A percentile compares a stretch with the other conserved stretches of the same genome.
phyloP scores from a whole-genome alignment of 768 basidiomycete species.

The Trametes cubensis region DNA sequence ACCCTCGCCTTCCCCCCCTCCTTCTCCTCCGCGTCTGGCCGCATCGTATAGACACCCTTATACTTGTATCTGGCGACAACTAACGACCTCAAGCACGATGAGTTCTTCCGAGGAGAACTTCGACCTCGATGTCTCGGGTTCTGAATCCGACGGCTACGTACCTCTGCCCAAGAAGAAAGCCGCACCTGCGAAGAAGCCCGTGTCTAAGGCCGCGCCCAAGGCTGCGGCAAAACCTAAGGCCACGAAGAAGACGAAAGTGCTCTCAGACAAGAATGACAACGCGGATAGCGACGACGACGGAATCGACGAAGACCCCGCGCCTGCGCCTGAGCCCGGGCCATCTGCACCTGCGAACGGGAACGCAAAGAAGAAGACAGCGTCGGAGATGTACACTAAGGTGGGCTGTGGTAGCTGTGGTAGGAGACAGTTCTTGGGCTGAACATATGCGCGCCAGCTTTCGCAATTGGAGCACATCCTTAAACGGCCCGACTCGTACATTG shows the following conservation, averaged over 20 bases:
- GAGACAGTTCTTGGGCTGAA: conserved; percentile 7
- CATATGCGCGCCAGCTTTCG: conserved; percentile 60
- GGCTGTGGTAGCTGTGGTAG: conserved; percentile 22
- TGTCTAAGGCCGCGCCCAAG: conserved; percentile 50
- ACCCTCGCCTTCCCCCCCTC: conserved; percentile 12
- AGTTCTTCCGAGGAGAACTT: conserved; percentile 79
- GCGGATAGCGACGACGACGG: conserved; percentile 52
- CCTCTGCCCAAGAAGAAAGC: conserved; percentile 53
- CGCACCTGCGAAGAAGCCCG: conserved; percentile 36
- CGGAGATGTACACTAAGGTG: conserved; percentile 90
- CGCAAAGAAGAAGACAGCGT: conserved; percentile 82
- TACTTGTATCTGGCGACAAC: not conserved
- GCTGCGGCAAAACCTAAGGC: conserved; percentile 53
- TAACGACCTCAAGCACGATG: conserved; percentile 43
- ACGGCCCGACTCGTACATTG: conserved; percentile 95
- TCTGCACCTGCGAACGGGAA: conserved; percentile 42
- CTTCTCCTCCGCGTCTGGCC: not conserved
- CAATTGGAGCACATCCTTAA: conserved; percentile 94
- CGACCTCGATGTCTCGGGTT: conserved; percentile 54
- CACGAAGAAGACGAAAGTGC: conserved; percentile 67
- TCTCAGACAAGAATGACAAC: conserved; percentile 66
- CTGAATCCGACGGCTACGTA: conserved; percentile 69
- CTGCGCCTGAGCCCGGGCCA: conserved; percentile 29
- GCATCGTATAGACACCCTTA: not conserved
- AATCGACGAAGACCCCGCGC: conserved; percentile 46